These are phyloP conservation scores for Ramaria rubella DNA, from an alignment of 768 basidiomycete species.

Conservation along the genomic window DNA sequence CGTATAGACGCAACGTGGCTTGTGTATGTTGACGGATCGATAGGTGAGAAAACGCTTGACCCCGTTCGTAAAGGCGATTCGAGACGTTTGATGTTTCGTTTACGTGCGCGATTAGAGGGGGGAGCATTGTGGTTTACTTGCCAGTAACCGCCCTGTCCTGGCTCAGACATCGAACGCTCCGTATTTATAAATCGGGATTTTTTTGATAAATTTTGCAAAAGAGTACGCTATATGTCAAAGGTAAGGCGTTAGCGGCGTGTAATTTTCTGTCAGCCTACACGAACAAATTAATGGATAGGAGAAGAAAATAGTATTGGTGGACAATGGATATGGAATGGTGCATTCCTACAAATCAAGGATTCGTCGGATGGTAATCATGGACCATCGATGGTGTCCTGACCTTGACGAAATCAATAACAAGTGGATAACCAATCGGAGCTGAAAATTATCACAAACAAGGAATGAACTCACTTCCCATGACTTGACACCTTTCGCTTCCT, in stretches of 20 bases:
- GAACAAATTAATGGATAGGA: too few relatives aligned
- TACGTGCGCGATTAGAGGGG: constrained; percentile 3
- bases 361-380: too few relatives aligned
- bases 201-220: constrained; percentile 8
- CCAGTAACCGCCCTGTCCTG: constrained; percentile 9
- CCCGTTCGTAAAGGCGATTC: not conserved
- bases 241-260: not conserved
- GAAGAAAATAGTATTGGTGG: too few relatives aligned
- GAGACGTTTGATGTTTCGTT: not conserved
- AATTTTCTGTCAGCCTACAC: too few relatives aligned
- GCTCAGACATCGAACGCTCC: constrained; percentile 5
- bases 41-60: not conserved
- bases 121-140: constrained; percentile 3
- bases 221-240: constrained; percentile 1
- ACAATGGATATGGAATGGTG: too few relatives aligned
- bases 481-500: constrained; percentile 9
- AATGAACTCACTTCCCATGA: constrained; percentile 6
- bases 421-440: too few relatives aligned
- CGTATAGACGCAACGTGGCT: not conserved
- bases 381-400: too few relatives aligned
- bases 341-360: too few relatives aligned
- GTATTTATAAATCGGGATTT: constrained; percentile 2
- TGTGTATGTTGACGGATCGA: not conserved
- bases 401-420: too few relatives aligned
- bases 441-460: not conserved